Percentiles rank a stretch among this genome's conserved stretches.
Conservation (phyloP, 345 rosid genomes). For the Litchi chinensis region DNA sequence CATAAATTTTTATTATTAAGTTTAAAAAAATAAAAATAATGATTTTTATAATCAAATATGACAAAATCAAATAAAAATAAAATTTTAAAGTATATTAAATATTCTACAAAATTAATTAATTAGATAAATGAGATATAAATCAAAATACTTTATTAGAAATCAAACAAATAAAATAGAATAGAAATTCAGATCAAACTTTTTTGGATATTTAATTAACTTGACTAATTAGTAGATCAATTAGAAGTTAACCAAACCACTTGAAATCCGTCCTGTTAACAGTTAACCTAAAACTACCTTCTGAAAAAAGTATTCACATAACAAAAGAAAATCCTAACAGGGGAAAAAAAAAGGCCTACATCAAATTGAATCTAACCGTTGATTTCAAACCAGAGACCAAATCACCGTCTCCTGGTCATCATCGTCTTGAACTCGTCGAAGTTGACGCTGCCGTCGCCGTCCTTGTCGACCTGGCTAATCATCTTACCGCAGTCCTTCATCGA, state of each 20-base stretch:
- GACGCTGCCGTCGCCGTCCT: constrained; percentile 90
- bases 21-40: no score
- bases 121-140: no score
- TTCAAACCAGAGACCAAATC: background rate
- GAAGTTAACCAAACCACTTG: background rate
- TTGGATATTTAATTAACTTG: no score
- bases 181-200: background rate
- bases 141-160: no score
- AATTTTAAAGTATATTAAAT: no score
- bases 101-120: no score
- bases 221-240: background rate
- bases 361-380: background rate
- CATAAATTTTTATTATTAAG: no score
- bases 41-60: no score
- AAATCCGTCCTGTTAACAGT: background rate
- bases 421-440: constrained; percentile 91
- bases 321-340: no score
- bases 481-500: constrained; percentile 61
- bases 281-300: background rate
- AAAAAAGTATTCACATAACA: background rate
- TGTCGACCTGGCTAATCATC: constrained; percentile 88
- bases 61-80: no score
- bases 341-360: background rate
- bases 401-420: constrained; percentile 67
- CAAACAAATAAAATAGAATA: no score